Base-by-base conservation (phyloP, 2,329 filamentous ascomycete genomes). In the Penicillium sp. region DNA sequence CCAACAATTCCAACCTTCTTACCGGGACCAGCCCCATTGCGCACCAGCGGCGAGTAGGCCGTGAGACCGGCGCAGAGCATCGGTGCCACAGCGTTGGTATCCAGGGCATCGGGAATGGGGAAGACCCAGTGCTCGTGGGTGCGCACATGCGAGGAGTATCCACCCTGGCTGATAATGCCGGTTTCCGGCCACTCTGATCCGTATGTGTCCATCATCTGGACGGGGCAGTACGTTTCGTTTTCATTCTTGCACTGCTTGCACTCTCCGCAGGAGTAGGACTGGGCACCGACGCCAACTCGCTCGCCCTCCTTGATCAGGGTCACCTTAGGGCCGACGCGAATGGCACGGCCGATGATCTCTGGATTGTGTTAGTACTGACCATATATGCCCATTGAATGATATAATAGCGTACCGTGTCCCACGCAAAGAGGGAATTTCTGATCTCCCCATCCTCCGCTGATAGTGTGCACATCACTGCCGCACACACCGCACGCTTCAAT, bases 1-100 rank as follows among this genome's bases (percentile, higher is more conserved):
- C 74, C 74, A 17, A 77, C 68, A 17, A 73, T 67, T 26, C 70
- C 71, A 12, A 75, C 71, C 51, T 71, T 70, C 58, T 74, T 72
- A 7, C 90, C 90, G 1, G 88, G 88, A 0, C 88, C 88, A 53
- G 82, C 81, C 18, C 88, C 88, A 65, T 91, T 86, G 42, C 90
- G 83, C 58, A 89, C 86, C 12, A 96, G 80, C 1, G 91, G 90
- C 54, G 84, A 88, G 76, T 86, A 95, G 52, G 85, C 85, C 3
- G 91, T 95, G 59, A 95, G 80, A 57, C 91, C 91, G 33, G 89
- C 91, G 72, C 91, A 95, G 61, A 94, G 81, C 88, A 92, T 91
- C 8, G 88, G 89, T 1, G 89, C 90, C 1, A 86, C 89, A 44
- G 86, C 73, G 20, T 69, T 69, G 52, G 71, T 77, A 57, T 78